These are phyloP conservation scores for Starmerella stellata DNA, from an alignment of 805 yeast genomes.

Conservation along the genomic window DNA sequence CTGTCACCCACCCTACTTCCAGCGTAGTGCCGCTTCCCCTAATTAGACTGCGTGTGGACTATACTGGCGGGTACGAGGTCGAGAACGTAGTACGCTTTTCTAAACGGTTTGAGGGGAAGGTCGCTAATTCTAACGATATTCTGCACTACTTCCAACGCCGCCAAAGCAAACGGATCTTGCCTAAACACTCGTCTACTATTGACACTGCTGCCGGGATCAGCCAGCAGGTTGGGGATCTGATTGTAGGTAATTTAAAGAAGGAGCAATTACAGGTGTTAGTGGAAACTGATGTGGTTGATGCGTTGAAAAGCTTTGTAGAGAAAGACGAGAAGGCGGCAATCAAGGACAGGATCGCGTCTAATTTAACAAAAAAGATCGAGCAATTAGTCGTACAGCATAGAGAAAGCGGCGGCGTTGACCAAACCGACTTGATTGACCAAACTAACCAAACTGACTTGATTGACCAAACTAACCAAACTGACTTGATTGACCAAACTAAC, in stretches of 20 bases:
- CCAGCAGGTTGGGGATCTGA: constrained; percentile 26
- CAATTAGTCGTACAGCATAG: no score
- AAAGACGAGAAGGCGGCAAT: constrained; percentile 67
- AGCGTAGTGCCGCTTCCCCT: constrained; percentile 73
- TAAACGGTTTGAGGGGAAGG: constrained; percentile 71
- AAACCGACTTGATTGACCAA: no score
- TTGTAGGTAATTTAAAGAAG: constrained; percentile 42
- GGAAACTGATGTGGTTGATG: constrained; percentile 54
- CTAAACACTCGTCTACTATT: not conserved
- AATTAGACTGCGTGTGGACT: constrained; percentile 67
- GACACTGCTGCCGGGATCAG: constrained; percentile 1
- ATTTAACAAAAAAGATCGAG: not conserved
- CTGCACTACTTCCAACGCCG: constrained; percentile 41
- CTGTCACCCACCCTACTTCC: constrained; percentile 22
- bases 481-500: no score
- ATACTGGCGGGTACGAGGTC: constrained; percentile 76
- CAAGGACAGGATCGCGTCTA: constrained; percentile 26
- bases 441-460: no score
- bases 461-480: no score
- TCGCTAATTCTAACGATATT: constrained; percentile 82
- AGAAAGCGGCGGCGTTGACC: no score
- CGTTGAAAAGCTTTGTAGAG: constrained; percentile 53
- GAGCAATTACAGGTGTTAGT: constrained; percentile 54
- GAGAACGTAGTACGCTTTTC: constrained; percentile 83
- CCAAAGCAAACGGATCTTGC: constrained; percentile 17